Conservation (phyloP, 768 basidiomycete genomes). For the Cystofilobasidium bisporidii region DNA sequence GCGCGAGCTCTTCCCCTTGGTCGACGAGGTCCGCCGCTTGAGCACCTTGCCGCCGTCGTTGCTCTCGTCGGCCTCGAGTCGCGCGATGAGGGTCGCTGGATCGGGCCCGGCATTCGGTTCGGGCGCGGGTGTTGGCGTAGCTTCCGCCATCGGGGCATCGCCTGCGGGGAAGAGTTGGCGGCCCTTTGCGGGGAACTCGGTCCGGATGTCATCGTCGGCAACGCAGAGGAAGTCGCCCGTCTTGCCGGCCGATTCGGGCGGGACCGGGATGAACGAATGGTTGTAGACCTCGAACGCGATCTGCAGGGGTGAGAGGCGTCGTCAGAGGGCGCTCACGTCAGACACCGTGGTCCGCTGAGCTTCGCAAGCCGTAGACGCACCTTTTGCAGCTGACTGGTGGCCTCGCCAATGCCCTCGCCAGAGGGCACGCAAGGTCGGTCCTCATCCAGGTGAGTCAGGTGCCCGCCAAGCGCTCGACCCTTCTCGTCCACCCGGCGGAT, state of each 20-base stretch:
- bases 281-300: conserved; percentile 26
- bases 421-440: conserved; percentile 2
- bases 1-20: conserved; percentile 11
- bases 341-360: no score
- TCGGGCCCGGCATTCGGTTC: neutral
- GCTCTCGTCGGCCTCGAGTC: neutral
- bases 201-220: conserved; percentile 14
- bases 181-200: neutral
- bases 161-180: conserved; percentile 13
- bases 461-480: conserved; percentile 80
- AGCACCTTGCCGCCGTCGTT: conserved; percentile 19
- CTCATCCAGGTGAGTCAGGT: conserved; percentile 2
- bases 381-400: conserved; percentile 22
- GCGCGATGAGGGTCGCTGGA: neutral
- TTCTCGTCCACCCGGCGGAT: conserved; percentile 88
- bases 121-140: neutral
- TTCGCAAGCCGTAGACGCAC: conserved; percentile 2
- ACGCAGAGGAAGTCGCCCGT: conserved; percentile 20
- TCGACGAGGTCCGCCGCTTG: conserved; percentile 11
- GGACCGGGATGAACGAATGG: conserved; percentile 2
- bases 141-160: neutral
- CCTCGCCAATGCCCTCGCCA: conserved; percentile 24
- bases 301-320: neutral
- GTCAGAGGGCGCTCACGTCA: no score
- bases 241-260: conserved; percentile 11